Evolutionary conservation across 164 flowering plant species (phyloP), one percentile per base, ranked within the genome.

Genomic region (Warburgia ugandensis): DNA sequence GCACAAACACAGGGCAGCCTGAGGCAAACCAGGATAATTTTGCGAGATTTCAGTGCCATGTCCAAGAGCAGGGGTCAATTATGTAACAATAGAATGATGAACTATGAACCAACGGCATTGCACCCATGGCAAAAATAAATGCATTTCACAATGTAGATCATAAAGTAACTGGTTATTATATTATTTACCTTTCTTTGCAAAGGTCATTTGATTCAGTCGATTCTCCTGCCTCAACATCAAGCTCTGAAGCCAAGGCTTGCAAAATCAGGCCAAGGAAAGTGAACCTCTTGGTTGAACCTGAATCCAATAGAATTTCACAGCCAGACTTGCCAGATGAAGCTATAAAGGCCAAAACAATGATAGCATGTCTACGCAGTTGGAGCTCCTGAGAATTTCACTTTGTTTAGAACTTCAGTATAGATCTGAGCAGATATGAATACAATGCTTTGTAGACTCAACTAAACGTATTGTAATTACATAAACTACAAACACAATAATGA

Each of bases 311-410:
- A 47, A 82, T 68, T 40, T 84, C 86, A 62, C 75, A 72, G 39
- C 94, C 89, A 41, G 74, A 48, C 55, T 66, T 78, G 30, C 97
- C 97, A 23, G 86, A 83, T 2, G 96, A 84, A 33, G 81, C 81
- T 48, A 88, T 41, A 60, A 81, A 88, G 33, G 99, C 95, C 57
- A 92, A 58, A 54, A 82, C 55, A 50, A 56, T 39, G 27, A 84
- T 67, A n/a, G 79, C 79, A 58, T 63, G 77, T 50, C 77, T 73
- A 6, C 84, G 74, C 41, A 92, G 86, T 68, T 73, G 69, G 65
- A 79, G 56, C 26, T 75, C 95, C 99, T 88, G 89, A 62, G 68
- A 62, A 29, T 21, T 43, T 47, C 29, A 51, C n/a, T 14, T 36
- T 31, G 50, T 54, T 33, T 30, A 20, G 27, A 9, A 30, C 39